A percentile compares a stretch with the other conserved stretches of the same genome.
phyloP scores from a whole-genome alignment of 2,329 filamentous ascomycete genomes.

The Talaromyces funiculosus region DNA sequence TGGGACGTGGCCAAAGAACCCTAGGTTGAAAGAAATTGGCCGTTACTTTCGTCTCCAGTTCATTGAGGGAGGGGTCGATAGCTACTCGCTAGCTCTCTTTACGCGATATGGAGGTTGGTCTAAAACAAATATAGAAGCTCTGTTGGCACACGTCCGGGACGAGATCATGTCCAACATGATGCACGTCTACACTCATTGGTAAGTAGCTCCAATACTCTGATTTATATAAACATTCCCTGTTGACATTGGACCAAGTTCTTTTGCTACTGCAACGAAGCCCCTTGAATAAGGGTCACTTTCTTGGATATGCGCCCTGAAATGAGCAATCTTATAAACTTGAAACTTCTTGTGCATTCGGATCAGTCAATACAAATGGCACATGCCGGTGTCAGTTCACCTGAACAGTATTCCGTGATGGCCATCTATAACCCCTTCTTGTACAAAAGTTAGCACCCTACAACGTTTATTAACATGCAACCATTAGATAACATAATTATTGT shows the following conservation, averaged over 20 bases:
- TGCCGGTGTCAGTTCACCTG: not conserved
- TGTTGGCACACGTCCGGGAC: conserved; percentile 19
- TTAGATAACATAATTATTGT: not conserved
- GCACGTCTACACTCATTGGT: conserved; percentile 26
- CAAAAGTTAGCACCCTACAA: not conserved
- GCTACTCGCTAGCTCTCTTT: conserved; percentile 24
- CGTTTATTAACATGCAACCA: not conserved
- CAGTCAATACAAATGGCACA: not conserved
- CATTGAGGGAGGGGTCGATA: conserved; percentile 22
- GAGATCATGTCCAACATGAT: conserved; percentile 25
- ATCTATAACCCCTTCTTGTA: not conserved
- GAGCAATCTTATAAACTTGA: not conserved
- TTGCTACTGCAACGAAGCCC: conserved; percentile 12
- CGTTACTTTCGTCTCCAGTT: conserved; percentile 23
- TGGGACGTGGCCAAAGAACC: conserved; percentile 28
- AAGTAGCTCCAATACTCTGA: conserved; percentile 6
- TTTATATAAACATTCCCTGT: no score
- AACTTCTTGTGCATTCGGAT: not conserved
- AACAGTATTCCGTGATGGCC: not conserved
- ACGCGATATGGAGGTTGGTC: conserved; percentile 23
- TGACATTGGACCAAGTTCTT: conserved; percentile 5
- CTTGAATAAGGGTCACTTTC: not conserved
- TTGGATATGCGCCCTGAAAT: not conserved
- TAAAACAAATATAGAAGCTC: conserved; percentile 18
- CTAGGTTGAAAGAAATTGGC: conserved; percentile 23